A percentile compares a stretch with the other conserved stretches of the same genome.
Evolutionary conservation across 2,329 filamentous ascomycete species (phyloP).

Genomic region (Aschersonia sp.): DNA sequence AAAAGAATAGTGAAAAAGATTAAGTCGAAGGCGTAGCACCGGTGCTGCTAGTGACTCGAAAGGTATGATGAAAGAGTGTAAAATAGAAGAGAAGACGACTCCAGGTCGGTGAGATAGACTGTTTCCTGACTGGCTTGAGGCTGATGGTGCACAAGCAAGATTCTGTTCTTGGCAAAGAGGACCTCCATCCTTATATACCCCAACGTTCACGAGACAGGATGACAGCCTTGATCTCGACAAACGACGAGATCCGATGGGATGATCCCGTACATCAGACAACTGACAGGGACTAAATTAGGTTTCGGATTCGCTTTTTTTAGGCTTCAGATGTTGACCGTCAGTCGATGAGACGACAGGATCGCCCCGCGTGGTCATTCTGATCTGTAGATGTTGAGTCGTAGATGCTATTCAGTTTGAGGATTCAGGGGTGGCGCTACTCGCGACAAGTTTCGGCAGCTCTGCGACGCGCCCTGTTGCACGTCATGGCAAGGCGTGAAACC

Average conservation of each 20-base stretch:
- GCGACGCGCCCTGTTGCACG: background rate
- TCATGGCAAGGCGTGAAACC: background rate
- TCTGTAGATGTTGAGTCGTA: background rate
- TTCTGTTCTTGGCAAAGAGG: background rate
- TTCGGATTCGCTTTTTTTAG: too few relatives aligned
- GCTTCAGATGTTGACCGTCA: background rate
- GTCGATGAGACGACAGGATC: background rate
- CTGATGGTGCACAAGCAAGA: background rate
- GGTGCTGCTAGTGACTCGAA: too few relatives aligned
- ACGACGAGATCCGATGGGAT: background rate
- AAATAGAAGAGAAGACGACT: background rate
- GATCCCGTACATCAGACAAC: background rate
- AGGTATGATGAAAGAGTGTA: background rate
- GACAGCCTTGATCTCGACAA: too few relatives aligned
- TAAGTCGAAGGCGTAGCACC: too few relatives aligned
- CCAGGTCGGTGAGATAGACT: too few relatives aligned
- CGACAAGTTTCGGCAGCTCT: background rate
- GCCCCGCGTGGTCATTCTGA: background rate
- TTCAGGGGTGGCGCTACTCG: background rate
- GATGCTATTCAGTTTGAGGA: background rate
- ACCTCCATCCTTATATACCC: background rate
- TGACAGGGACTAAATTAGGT: background rate
- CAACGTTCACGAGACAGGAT: too few relatives aligned
- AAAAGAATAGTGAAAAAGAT: too few relatives aligned
- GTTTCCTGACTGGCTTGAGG: background rate